Base-by-base conservation (phyloP, 192 early-diverging fungal species). In the Coemansia sp. region DNA sequence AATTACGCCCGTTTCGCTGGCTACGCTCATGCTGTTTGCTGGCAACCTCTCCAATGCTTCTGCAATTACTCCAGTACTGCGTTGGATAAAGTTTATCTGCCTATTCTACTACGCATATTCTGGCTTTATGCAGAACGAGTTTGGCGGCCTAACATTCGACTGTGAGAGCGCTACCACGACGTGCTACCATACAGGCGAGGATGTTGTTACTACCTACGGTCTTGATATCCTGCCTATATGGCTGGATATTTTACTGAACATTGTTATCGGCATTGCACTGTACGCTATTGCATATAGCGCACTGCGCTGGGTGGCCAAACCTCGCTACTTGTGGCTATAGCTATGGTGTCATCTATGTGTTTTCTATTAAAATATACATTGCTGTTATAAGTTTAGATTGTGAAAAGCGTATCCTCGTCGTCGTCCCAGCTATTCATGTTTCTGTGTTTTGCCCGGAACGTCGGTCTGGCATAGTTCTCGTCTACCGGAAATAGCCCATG, bases 11-110 rank as follows among this genome's bases (percentile, higher is more conserved):
- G 67, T 69, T 6, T 15, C 59, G 1, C 29, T 75, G 42, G 59
- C 59, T 11, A 48, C 56, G 36, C 50, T 77, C 20, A 64, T 74
- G 52, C 34, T 82, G 30, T 82, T 68, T 57, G 62, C 61, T 3
- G 80, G 74, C 25, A 74, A 77, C n/a, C 29, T 82, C 57, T 57
- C 65, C 37, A 74, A 77, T 20, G 23, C 68, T 33, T 38, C 54
- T 20, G 40, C 67, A 0, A 65, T 82, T 15, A 77, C 80, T 3
- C 80, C 74, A 1, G 80, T 74, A 22, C 57, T 76, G 34, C 58
- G 71, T 11, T 82, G 80, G 80, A 67, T 82, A 10, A 69, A 71
- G 55, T 82, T 65, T 34, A 22, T 82, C 1, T 69, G 66, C 25
- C 50, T 60, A 4, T 66, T 64, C 31, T 69, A 59, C 45, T 81